Evolutionary conservation across 2,329 filamentous ascomycete genomes (phyloP).

Genomic region (Elsinoe australis): DNA sequence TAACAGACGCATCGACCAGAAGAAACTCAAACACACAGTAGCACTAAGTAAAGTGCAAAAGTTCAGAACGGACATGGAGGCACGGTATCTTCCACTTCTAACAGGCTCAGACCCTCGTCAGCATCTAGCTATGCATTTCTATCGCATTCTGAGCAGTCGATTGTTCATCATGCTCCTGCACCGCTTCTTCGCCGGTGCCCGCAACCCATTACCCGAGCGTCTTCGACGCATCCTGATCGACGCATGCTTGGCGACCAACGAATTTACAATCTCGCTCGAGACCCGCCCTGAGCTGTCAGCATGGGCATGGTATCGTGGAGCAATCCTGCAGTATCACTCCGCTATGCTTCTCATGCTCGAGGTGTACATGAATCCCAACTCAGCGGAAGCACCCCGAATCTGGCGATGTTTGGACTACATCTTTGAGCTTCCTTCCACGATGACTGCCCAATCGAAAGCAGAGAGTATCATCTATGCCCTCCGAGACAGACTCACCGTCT

Average conservation of each 20-base stretch:
- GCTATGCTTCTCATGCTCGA: slow-evolving; percentile 63
- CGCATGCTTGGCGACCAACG: slow-evolving; percentile 49
- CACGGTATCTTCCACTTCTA: slow-evolving; percentile 58
- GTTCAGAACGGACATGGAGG: slow-evolving; percentile 57
- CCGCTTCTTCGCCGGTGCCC: slow-evolving; percentile 51
- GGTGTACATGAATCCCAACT: slow-evolving; percentile 52
- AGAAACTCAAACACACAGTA: slow-evolving; percentile 54
- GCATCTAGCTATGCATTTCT: slow-evolving; percentile 55
- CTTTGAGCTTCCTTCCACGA: slow-evolving; percentile 52
- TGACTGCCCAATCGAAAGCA: slow-evolving; percentile 51
- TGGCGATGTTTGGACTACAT: slow-evolving; percentile 67
- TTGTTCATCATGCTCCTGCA: slow-evolving; percentile 62
- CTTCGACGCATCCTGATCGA: slow-evolving; percentile 57
- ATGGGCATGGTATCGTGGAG: slow-evolving; percentile 65
- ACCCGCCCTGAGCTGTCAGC: slow-evolving; percentile 44
- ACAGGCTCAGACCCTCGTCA: slow-evolving; percentile 55
- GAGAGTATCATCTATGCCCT: slow-evolving; percentile 56
- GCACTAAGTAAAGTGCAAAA: slow-evolving; percentile 61
- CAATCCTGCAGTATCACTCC: slow-evolving; percentile 65
- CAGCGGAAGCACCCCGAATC: slow-evolving; percentile 55
- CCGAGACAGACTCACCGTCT: slow-evolving; percentile 52
- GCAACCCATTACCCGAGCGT: slow-evolving; percentile 50
- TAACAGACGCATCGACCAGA: slow-evolving; percentile 55
- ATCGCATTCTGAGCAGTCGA: slow-evolving; percentile 56
- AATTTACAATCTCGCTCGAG: slow-evolving; percentile 50